Evolutionary conservation across 371 early-diverging fungal species (phyloP).

Genomic region (Zopfochytrium polystomum): DNA sequence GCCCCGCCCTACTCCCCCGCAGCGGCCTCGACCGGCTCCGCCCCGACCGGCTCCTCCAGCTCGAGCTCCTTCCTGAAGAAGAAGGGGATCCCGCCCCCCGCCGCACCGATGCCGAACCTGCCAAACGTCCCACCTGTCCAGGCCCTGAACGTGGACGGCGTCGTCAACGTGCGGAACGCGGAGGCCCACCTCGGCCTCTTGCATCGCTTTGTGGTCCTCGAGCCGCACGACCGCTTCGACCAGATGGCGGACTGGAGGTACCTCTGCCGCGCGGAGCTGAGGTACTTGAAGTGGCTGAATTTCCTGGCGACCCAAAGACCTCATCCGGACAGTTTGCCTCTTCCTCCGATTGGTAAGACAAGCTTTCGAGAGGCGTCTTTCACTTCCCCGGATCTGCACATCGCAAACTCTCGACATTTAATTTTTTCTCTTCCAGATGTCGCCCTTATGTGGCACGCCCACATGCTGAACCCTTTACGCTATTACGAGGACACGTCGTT

Average conservation of each 20-base stretch:
- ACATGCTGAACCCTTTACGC: conserved; percentile 36
- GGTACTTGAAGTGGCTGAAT: conserved; percentile 36
- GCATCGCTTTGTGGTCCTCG: conserved; percentile 25
- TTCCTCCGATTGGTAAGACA: conserved; percentile 31
- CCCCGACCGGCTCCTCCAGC: no score
- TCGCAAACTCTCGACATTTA: neutral
- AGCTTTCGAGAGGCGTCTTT: conserved; percentile 2
- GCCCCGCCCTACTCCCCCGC: no score
- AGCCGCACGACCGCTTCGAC: conserved; percentile 9
- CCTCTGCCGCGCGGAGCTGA: conserved; percentile 33
- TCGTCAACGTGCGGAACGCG: conserved; percentile 12
- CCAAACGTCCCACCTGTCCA: conserved; percentile 2
- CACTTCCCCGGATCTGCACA: neutral
- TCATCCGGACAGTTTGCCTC: conserved; percentile 14
- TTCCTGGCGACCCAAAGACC: conserved; percentile 19
- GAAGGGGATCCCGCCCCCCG: no score
- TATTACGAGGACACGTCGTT: conserved; percentile 37
- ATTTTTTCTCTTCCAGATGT: conserved; percentile 18
- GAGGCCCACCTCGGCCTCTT: conserved; percentile 31
- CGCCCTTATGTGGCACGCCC: conserved; percentile 38
- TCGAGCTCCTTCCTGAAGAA: no score
- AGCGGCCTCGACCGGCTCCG: no score
- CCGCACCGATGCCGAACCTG: neutral
- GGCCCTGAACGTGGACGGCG: conserved; percentile 13
- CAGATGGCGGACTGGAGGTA: conserved; percentile 23